Evolutionary conservation across 1,284 basidiomycete species (phyloP).

Genomic region (Phenoliferia sp.): DNA sequence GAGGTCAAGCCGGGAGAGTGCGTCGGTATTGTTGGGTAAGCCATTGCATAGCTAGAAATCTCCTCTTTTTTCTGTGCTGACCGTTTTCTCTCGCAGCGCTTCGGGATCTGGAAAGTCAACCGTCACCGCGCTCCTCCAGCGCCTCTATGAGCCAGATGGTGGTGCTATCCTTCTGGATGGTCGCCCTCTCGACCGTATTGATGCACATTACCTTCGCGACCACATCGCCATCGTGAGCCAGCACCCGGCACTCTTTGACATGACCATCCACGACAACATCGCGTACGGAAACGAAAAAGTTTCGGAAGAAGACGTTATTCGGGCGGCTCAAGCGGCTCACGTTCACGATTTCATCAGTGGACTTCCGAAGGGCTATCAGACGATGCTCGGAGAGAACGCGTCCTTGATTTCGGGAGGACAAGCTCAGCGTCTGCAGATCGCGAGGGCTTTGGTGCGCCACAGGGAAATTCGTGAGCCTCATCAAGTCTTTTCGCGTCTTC

Average conservation of each 20-base stretch:
- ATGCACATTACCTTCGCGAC: constrained; percentile 68
- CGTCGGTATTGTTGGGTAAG: constrained; percentile 69
- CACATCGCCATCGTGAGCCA: constrained; percentile 83
- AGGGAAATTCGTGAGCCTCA: constrained; percentile 51
- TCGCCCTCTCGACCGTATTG: constrained; percentile 53
- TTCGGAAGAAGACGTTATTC: constrained; percentile 51
- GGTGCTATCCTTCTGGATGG: constrained; percentile 62
- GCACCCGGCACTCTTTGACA: constrained; percentile 78
- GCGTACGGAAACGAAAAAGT: constrained; percentile 56
- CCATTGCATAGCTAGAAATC: no score
- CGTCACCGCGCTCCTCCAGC: constrained; percentile 71
- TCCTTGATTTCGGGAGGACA: constrained; percentile 87
- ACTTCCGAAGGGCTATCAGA: constrained; percentile 79
- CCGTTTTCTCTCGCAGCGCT: constrained; percentile 45
- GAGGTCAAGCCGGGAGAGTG: constrained; percentile 69
- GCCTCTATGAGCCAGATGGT: constrained; percentile 69
- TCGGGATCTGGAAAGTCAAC: constrained; percentile 89
- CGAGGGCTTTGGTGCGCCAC: constrained; percentile 73
- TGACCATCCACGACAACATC: constrained; percentile 78
- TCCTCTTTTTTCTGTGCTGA: no score
- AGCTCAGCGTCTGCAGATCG: constrained; percentile 86
- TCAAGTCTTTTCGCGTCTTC: background rate
- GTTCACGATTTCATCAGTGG: constrained; percentile 80
- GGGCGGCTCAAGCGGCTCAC: constrained; percentile 68
- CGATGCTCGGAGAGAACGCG: constrained; percentile 81